Conservation (phyloP, 1,284 basidiomycete species). For the Coniophora puteana region DNA sequence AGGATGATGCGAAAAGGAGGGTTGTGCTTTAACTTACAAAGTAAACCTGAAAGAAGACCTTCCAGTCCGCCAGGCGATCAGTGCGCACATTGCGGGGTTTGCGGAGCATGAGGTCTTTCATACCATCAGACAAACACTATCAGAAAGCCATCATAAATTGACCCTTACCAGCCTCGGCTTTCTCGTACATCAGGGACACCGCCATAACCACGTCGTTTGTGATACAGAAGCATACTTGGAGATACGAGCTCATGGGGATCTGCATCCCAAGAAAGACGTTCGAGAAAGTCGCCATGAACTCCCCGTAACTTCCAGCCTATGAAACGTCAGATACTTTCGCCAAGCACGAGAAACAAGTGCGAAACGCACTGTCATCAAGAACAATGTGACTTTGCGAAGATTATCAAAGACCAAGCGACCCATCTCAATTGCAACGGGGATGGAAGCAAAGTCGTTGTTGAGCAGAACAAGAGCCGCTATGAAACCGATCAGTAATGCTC, state of each 20-base stretch:
- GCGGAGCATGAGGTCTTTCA: constrained; percentile 42
- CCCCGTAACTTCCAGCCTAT: constrained; percentile 46
- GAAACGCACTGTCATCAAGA: constrained; percentile 45
- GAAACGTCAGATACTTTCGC: neutral
- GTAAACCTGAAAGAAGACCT: constrained; percentile 62
- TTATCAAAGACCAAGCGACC: constrained; percentile 71
- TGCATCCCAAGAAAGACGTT: constrained; percentile 43
- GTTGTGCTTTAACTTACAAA: constrained; percentile 49
- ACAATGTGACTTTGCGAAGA: constrained; percentile 51
- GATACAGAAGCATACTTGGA: constrained; percentile 39
- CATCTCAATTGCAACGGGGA: constrained; percentile 48
- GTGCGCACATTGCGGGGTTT: constrained; percentile 55
- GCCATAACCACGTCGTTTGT: constrained; percentile 55
- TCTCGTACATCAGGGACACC: constrained; percentile 53
- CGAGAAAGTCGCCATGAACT: constrained; percentile 66
- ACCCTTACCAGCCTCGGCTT: constrained; percentile 41
- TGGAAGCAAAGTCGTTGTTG: constrained; percentile 42
- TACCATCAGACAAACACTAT: constrained; percentile 5
- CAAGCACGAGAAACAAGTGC: neutral
- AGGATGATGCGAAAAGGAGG: constrained; percentile 35
- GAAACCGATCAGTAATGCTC: constrained; percentile 10
- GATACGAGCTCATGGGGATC: constrained; percentile 6
- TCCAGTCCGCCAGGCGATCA: constrained; percentile 42
- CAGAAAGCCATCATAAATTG: neutral
- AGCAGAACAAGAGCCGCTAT: constrained; percentile 47